These are phyloP conservation scores for Candida glaebosa DNA, from an alignment of 805 yeast genomes.

Conservation along the genomic window DNA sequence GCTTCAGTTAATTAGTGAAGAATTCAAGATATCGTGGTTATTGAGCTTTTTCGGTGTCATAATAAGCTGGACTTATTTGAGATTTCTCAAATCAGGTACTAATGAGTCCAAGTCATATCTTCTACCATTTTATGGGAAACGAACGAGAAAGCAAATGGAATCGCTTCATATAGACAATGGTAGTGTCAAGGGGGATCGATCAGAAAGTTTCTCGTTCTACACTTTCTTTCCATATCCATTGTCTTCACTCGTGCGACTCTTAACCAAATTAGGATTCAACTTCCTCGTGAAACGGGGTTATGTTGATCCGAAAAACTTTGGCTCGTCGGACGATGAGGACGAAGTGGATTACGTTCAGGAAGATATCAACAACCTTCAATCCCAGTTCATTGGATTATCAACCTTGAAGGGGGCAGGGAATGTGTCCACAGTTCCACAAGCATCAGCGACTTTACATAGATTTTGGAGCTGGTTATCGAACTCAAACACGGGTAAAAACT, in stretches of 20 bases:
- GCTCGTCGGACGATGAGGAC: constrained; percentile 21
- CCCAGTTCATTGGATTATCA: constrained; percentile 37
- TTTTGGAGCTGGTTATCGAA: constrained; percentile 24
- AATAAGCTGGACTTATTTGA: constrained; percentile 36
- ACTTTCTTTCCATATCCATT: constrained; percentile 43
- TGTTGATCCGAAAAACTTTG: constrained; percentile 14
- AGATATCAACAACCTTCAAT: constrained; percentile 31
- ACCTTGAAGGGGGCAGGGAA: constrained; percentile 39
- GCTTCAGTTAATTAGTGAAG: constrained; percentile 23
- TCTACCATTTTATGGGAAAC: constrained; percentile 29
- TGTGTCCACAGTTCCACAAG: constrained; percentile 28
- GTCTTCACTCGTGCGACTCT: constrained; percentile 20
- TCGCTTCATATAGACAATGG: constrained; percentile 17
- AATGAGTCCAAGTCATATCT: constrained; percentile 42
- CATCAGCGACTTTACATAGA: constrained; percentile 19
- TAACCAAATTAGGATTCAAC: constrained; percentile 18
- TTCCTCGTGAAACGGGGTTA: constrained; percentile 15
- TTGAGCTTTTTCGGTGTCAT: constrained; percentile 29
- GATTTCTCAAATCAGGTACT: constrained; percentile 39
- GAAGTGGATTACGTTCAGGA: constrained; percentile 21
- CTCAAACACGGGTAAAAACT: constrained; percentile 9
- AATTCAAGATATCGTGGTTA: constrained; percentile 21
- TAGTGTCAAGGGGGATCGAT: constrained; percentile 23
- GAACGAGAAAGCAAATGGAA: constrained; percentile 8
- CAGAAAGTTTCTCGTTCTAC: constrained; percentile 29